phyloP scores from a whole-genome alignment of 495 filamentous ascomycete species.

The Penicillium mononematosum region DNA sequence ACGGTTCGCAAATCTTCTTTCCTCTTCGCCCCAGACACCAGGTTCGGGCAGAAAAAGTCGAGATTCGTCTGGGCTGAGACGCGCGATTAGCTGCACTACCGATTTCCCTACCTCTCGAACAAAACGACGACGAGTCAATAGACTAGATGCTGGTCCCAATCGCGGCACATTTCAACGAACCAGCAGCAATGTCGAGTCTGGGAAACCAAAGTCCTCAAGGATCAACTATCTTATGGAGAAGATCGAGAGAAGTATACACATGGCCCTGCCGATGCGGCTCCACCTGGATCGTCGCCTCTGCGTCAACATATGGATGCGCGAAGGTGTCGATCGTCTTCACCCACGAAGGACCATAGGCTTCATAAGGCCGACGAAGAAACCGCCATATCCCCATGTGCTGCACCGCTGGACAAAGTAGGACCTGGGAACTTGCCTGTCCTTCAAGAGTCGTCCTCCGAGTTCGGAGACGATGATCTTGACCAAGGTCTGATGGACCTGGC shows the following conservation, averaged over 20 bases:
- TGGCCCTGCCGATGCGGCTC: conserved; percentile 32
- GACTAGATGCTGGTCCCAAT: conserved; percentile 30
- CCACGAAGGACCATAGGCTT: conserved; percentile 36
- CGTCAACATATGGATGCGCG: conserved; percentile 40
- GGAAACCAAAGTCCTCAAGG: conserved; percentile 55
- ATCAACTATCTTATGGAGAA: conserved; percentile 64
- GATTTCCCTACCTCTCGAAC: conserved; percentile 55
- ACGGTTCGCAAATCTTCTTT: conserved; percentile 62
- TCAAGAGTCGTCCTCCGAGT: conserved; percentile 52
- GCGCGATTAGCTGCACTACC: conserved; percentile 71
- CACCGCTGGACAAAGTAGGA: conserved; percentile 10
- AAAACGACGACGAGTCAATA: conserved; percentile 50
- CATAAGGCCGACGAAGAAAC: conserved; percentile 9
- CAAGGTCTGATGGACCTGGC: conserved; percentile 52
- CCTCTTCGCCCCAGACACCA: conserved; percentile 67
- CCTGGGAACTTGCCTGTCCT: conserved; percentile 14
- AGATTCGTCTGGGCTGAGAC: conserved; percentile 56
- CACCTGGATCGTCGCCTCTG: conserved; percentile 57
- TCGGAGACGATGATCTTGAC: conserved; percentile 61
- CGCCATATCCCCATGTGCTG: conserved; percentile 11
- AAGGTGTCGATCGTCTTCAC: conserved; percentile 45
- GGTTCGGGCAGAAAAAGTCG: conserved; percentile 41
- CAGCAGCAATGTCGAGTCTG: conserved; percentile 51
- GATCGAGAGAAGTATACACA: conserved; percentile 61
- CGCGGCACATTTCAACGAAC: conserved; percentile 48